Conservation (phyloP, 106 monocot genomes). For the Iris macrosiphon region DNA sequence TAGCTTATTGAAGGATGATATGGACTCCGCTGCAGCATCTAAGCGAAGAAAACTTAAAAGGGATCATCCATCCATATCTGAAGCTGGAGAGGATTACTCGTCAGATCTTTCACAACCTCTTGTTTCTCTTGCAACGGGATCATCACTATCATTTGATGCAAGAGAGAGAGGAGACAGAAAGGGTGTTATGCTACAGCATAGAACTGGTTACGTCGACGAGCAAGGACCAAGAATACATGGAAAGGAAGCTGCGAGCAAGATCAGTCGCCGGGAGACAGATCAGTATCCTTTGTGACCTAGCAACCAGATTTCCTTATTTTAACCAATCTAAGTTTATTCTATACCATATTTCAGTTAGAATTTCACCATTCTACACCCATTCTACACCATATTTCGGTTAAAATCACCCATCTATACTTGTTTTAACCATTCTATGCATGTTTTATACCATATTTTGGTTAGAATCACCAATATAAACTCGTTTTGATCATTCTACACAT, state of each 20-base stretch:
- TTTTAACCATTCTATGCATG: too few relatives aligned
- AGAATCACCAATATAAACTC: too few relatives aligned
- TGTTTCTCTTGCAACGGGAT: slow-evolving; percentile 21
- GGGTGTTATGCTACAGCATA: slow-evolving; percentile 38
- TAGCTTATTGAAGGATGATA: slow-evolving; percentile 65
- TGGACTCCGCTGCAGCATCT: slow-evolving; percentile 38
- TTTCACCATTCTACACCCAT: too few relatives aligned
- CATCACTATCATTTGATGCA: slow-evolving; percentile 49
- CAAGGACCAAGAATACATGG: slow-evolving; percentile 49
- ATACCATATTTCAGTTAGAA: too few relatives aligned
- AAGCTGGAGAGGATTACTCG: slow-evolving; percentile 45
- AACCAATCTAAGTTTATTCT: background rate
- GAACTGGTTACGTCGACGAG: slow-evolving; percentile 59
- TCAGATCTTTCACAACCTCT: slow-evolving; percentile 26
- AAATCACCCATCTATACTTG: too few relatives aligned
- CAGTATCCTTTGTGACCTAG: slow-evolving; percentile 91
- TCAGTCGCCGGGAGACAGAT: slow-evolving; percentile 61
- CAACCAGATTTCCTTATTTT: too few relatives aligned
- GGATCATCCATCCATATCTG: slow-evolving; percentile 42
- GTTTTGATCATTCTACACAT: too few relatives aligned
- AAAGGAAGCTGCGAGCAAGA: slow-evolving; percentile 71
- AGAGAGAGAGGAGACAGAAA: slow-evolving; percentile 76
- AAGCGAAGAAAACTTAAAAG: slow-evolving; percentile 85
- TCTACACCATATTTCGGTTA: too few relatives aligned
- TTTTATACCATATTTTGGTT: too few relatives aligned